phyloP scores from a whole-genome alignment of 371 early-diverging fungal genomes.

The Coemansia sp. region DNA sequence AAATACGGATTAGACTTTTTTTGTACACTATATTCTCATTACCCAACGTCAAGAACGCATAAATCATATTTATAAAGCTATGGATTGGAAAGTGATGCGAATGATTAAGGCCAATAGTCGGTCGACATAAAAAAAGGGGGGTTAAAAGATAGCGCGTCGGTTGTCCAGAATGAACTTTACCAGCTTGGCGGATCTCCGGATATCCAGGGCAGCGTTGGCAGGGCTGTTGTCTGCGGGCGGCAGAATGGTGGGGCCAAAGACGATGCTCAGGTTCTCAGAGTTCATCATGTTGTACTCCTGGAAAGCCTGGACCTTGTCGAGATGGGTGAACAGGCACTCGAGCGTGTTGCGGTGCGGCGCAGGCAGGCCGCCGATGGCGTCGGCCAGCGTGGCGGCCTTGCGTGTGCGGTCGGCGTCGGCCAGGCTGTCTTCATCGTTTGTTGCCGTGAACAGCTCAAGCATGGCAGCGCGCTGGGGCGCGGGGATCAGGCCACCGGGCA shows the following conservation, averaged over 20 bases:
- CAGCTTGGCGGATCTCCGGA: slow-evolving; percentile 41
- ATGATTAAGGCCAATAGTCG: slow-evolving; percentile 1
- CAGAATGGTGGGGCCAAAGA: slow-evolving; percentile 88
- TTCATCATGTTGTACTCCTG: slow-evolving; percentile 87
- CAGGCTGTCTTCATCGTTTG: slow-evolving; percentile 3
- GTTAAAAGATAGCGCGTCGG: slow-evolving; percentile 35
- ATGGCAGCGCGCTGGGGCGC: slow-evolving; percentile 21
- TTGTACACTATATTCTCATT: neutral
- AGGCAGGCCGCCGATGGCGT: slow-evolving; percentile 66
- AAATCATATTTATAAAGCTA: neutral
- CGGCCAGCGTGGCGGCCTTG: slow-evolving; percentile 60
- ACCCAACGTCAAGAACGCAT: too few relatives aligned
- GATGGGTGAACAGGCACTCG: slow-evolving; percentile 69
- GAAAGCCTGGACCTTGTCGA: slow-evolving; percentile 73
- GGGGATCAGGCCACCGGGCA: slow-evolving; percentile 85
- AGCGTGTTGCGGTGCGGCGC: slow-evolving; percentile 79
- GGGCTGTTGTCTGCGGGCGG: slow-evolving; percentile 29
- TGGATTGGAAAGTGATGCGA: neutral
- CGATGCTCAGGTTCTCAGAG: slow-evolving; percentile 78
- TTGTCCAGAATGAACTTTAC: slow-evolving; percentile 51
- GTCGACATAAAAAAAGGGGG: slow-evolving; percentile 5
- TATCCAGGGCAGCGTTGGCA: slow-evolving; percentile 34
- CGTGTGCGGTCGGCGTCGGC: slow-evolving; percentile 53
- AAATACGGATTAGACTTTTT: neutral
- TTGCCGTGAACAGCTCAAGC: slow-evolving; percentile 19